Evolutionary conservation across 495 filamentous ascomycete genomes (phyloP).

Genomic region (Aspergillus biplanus): DNA sequence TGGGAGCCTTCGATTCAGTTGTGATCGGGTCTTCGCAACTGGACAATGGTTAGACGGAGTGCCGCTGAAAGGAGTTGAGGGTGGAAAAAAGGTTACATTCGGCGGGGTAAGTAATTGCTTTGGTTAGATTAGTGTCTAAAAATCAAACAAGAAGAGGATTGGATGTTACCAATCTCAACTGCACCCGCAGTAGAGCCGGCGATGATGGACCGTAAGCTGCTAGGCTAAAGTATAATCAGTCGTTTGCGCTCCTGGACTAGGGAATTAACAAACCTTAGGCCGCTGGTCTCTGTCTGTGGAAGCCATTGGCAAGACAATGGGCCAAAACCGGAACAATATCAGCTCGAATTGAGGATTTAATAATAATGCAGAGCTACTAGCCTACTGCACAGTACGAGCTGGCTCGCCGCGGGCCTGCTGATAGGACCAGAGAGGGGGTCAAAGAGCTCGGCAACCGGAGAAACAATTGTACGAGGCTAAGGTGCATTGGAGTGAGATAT

Average conservation of each 20-base stretch:
- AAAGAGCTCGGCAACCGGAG: neutral
- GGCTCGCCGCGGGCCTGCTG: no score
- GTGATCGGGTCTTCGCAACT: slow-evolving; percentile 94
- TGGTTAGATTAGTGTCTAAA: slow-evolving; percentile 7
- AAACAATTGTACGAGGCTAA: neutral
- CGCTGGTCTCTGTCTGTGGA: slow-evolving; percentile 44
- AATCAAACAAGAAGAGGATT: neutral
- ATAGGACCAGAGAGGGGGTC: neutral
- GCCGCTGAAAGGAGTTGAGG: neutral
- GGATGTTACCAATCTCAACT: slow-evolving; percentile 79
- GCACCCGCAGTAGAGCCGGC: slow-evolving; percentile 91
- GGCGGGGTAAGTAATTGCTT: slow-evolving; percentile 95
- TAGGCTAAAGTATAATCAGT: slow-evolving; percentile 58
- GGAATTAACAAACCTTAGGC: slow-evolving; percentile 42
- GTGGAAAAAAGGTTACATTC: slow-evolving; percentile 66
- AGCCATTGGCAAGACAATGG: slow-evolving; percentile 40
- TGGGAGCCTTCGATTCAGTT: slow-evolving; percentile 85
- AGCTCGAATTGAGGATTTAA: no score
- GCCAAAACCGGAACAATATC: neutral
- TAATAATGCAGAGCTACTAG: no score
- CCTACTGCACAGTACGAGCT: no score
- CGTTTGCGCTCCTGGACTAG: slow-evolving; percentile 9
- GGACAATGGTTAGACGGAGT: slow-evolving; percentile 23
- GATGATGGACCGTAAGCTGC: slow-evolving; percentile 80
- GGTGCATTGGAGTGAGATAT: neutral